Percentiles rank a stretch among this genome's conserved stretches.
Evolutionary conservation across 2,329 filamentous ascomycete species (phyloP).

Genomic region (Aspergillus niger): DNA sequence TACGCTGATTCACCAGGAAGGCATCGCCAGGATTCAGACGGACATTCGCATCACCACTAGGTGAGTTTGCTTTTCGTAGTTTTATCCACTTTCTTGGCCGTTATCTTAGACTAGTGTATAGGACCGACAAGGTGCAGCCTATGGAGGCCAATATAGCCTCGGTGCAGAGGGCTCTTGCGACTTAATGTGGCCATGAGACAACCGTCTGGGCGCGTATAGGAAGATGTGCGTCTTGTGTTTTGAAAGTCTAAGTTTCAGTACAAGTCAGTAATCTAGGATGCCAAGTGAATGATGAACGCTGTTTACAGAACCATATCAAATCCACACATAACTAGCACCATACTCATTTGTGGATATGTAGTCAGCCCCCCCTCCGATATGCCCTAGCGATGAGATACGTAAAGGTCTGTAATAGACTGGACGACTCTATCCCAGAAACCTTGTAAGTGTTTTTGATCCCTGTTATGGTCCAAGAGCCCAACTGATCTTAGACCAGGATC

Average conservation of each 20-base stretch:
- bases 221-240: background rate
- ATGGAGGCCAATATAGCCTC: slow-evolving; percentile 48
- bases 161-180: slow-evolving; percentile 6
- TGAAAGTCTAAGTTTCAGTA: background rate
- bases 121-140: slow-evolving; percentile 78
- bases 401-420: background rate
- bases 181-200: background rate
- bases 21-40: slow-evolving; percentile 77
- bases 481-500: background rate
- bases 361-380: too few relatives aligned
- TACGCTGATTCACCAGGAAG: slow-evolving; percentile 68
- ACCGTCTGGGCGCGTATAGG: background rate
- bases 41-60: slow-evolving; percentile 79
- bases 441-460: background rate
- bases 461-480: background rate
- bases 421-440: background rate
- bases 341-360: background rate
- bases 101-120: slow-evolving; percentile 30
- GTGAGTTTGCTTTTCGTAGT: slow-evolving; percentile 41
- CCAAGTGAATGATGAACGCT: background rate
- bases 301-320: background rate
- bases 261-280: slow-evolving; percentile 2
- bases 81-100: background rate
- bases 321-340: background rate
- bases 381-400: background rate